phyloP scores from a whole-genome alignment of 768 basidiomycete species.

The Phanerochaete sordida region DNA sequence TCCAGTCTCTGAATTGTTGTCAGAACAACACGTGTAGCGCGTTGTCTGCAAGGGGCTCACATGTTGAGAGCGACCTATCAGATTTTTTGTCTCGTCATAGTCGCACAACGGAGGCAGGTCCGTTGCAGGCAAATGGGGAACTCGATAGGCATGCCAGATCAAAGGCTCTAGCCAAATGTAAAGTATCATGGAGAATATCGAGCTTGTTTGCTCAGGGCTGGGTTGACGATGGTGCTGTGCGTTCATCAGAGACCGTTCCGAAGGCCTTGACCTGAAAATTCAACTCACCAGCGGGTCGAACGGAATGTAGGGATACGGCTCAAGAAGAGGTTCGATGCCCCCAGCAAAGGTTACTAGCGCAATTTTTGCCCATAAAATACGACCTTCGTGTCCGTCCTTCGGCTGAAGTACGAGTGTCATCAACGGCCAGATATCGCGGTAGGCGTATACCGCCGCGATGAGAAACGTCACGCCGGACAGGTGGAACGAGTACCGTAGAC shows the following conservation, averaged over 20 bases:
- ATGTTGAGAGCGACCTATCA: constrained; percentile 25
- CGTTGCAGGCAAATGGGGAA: constrained; percentile 38
- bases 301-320: constrained; percentile 11
- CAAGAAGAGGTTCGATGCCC: constrained; percentile 19
- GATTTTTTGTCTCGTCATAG: constrained; percentile 30
- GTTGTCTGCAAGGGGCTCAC: not conserved
- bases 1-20: constrained; percentile 21
- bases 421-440: constrained; percentile 34
- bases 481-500: not conserved
- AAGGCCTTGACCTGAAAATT: not conserved
- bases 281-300: constrained; percentile 4
- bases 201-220: constrained; percentile 25
- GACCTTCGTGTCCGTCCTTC: constrained; percentile 27
- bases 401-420: constrained; percentile 30
- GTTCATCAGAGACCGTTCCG: not conserved
- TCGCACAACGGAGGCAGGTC: constrained; percentile 46
- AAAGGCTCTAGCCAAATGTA: constrained; percentile 52
- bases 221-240: constrained; percentile 17
- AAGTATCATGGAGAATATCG: constrained; percentile 27
- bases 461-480: constrained; percentile 10
- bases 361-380: constrained; percentile 33
- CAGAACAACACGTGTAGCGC: too few relatives aligned
- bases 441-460: constrained; percentile 22
- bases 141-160: constrained; percentile 37
- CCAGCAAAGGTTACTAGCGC: constrained; percentile 28